These are phyloP conservation scores for Huntiella decipiens DNA, from an alignment of 2,329 filamentous ascomycete species.

Conservation along the genomic window DNA sequence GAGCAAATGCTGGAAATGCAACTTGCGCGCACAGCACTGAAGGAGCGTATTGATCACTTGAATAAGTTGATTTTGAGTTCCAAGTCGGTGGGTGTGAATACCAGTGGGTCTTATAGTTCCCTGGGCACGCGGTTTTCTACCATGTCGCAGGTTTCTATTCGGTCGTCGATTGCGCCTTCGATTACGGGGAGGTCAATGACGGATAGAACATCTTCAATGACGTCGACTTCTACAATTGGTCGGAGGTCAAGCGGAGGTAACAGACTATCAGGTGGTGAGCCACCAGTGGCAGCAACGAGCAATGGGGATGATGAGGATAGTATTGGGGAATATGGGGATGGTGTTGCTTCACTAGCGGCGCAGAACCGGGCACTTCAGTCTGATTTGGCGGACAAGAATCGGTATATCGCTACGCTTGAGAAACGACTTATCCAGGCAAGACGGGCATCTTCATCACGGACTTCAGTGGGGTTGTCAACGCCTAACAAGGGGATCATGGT, in stretches of 20 bases:
- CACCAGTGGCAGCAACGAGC: conserved; percentile 11
- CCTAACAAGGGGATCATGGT: conserved; percentile 45
- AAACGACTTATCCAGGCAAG: conserved; percentile 80
- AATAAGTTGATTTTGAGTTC: conserved; percentile 90
- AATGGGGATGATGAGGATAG: conserved; percentile 44
- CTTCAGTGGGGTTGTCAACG: conserved; percentile 52
- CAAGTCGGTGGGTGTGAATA: conserved; percentile 87
- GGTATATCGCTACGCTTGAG: conserved; percentile 87
- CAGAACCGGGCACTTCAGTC: conserved; percentile 84
- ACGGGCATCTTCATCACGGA: conserved; percentile 71
- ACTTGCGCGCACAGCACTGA: conserved; percentile 80
- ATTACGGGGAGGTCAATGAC: conserved; percentile 29
- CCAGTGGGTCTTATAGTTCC: conserved; percentile 49
- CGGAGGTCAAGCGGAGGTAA: conserved; percentile 27
- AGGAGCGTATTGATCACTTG: conserved; percentile 91
- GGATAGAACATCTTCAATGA: conserved; percentile 47
- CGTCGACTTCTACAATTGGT: conserved; percentile 43
- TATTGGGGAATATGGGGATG: conserved; percentile 68
- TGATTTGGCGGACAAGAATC: conserved; percentile 92
- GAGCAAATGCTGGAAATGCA: conserved; percentile 99
- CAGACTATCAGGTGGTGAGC: conserved; percentile 24
- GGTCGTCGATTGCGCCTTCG: conserved; percentile 54
- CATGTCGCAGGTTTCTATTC: conserved; percentile 40
- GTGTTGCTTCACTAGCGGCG: conserved; percentile 59
- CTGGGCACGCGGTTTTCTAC: conserved; percentile 42